Evolutionary conservation across 305 asterid species (phyloP).

Genomic region (Rubia peregrina): DNA sequence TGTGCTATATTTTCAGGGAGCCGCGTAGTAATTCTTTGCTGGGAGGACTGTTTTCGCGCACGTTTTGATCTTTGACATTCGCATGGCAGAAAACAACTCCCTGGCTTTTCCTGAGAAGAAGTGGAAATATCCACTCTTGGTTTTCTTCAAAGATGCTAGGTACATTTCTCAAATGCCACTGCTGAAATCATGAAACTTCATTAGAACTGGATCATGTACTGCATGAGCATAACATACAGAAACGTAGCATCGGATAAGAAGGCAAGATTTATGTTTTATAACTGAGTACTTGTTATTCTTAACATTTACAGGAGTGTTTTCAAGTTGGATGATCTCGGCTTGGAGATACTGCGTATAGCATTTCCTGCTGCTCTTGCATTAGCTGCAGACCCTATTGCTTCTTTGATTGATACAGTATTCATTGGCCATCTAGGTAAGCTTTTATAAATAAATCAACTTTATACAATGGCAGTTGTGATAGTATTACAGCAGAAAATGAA

Average conservation of each 20-base stretch:
- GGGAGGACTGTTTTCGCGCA: background rate
- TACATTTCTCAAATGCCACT: slow-evolving; percentile 7
- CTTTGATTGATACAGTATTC: slow-evolving; percentile 77
- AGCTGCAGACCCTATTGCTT: slow-evolving; percentile 96
- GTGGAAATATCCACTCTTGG: slow-evolving; percentile 53
- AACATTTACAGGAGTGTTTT: slow-evolving; percentile 38
- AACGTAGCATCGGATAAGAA: background rate
- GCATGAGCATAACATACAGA: background rate
- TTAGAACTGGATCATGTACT: background rate
- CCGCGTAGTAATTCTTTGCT: background rate
- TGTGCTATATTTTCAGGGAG: slow-evolving; percentile 9
- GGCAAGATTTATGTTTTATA: background rate
- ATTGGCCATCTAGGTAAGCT: slow-evolving; percentile 75
- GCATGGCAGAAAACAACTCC: slow-evolving; percentile 45
- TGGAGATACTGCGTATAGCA: slow-evolving; percentile 65
- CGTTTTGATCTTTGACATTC: background rate
- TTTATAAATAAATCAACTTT: background rate
- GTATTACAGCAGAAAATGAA: no score
- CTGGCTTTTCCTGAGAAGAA: slow-evolving; percentile 20
- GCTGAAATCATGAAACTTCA: background rate
- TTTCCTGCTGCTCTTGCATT: slow-evolving; percentile 90
- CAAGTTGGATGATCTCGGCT: slow-evolving; percentile 62
- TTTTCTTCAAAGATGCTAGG: slow-evolving; percentile 61
- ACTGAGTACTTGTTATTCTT: background rate
- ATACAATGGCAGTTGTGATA: background rate